Evolutionary conservation across 2,329 filamentous ascomycete species (phyloP), one percentile per base, ranked within the genome.

Genomic region (Trichoderma hamatum): DNA sequence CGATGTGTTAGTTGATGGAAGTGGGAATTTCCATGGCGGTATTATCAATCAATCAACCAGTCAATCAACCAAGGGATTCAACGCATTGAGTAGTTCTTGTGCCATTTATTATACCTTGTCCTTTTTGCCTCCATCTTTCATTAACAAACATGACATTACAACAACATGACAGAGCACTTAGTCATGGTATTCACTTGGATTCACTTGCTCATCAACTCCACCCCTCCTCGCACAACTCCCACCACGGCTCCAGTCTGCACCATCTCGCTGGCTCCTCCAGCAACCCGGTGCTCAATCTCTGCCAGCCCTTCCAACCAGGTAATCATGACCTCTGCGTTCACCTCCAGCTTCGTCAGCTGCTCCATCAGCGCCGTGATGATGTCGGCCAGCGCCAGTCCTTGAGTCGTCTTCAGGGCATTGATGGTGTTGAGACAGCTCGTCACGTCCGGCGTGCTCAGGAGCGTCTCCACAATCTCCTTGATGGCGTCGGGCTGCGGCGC

Each of bases 201-300:
- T 73, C 71, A 81, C 59, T 74, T 73, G 39, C 78, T 74, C 81
- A 82, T 82, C 74, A 98, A 81, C 78, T 97, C 95, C 34, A 93
- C 94, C 0, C 96, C 96, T 68, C 88, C 91, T 71, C 96, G 86
- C 52, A 99, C 88, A 5, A 97, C 92, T 1, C 95, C 96, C 13
- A 98, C 93, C 56, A 97, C 85, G 0, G 94, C 96, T 7, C 96
- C 95, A 0, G 96, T 98, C 83, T 99, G 96, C 69, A 99, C 88
- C 6, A 84, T 83, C 82, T 99, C 96, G 69, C 89, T 94, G 1
- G 92, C 94, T 26, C 96, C 96, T 54, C 93, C 92, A 39, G 94
- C 92, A 6, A 99, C 83, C 71, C 96, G 85, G 80, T 96, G 96
- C 82, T 99, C 96, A 64, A 99, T 92, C 74, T 97, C 92, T 0